Conservation (phyloP, 768 basidiomycete genomes). For the Myochromella boudieri region DNA sequence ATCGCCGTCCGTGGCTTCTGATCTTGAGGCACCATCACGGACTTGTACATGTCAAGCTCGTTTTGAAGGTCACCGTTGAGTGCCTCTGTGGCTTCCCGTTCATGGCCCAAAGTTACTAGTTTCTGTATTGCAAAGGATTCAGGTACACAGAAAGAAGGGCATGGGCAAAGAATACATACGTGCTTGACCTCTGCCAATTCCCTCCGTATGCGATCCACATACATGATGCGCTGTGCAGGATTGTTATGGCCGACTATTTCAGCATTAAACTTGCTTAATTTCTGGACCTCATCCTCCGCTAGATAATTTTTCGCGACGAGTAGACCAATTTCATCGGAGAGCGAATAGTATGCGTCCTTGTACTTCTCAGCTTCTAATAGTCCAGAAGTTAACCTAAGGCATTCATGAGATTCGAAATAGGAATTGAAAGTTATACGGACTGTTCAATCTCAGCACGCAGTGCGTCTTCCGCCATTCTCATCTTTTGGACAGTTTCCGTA, state of each 20-base stretch:
- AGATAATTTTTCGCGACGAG: constrained; percentile 71
- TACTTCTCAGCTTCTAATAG: constrained; percentile 62
- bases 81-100: constrained; percentile 44
- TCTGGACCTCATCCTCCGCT: constrained; percentile 76
- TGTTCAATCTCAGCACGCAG: constrained; percentile 66
- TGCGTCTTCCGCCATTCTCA: constrained; percentile 64
- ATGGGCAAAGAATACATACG: constrained; percentile 42
- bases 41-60: constrained; percentile 63
- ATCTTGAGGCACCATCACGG: constrained; percentile 47
- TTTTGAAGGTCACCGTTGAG: constrained; percentile 47
- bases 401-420: not conserved
- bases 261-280: constrained; percentile 80
- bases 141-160: not conserved
- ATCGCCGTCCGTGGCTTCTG: constrained; percentile 55
- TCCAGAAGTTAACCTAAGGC: constrained; percentile 42
- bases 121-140: constrained; percentile 32
- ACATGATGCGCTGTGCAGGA: constrained; percentile 82
- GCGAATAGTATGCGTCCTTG: constrained; percentile 66
- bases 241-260: constrained; percentile 85
- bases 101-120: constrained; percentile 44
- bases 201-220: constrained; percentile 79
- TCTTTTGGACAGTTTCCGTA: constrained; percentile 49
- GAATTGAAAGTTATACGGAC: constrained; percentile 40
- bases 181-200: constrained; percentile 83
- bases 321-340: constrained; percentile 62